Conservation (phyloP, 768 basidiomycete genomes). For the Chalciporus sphaerocephalus region DNA sequence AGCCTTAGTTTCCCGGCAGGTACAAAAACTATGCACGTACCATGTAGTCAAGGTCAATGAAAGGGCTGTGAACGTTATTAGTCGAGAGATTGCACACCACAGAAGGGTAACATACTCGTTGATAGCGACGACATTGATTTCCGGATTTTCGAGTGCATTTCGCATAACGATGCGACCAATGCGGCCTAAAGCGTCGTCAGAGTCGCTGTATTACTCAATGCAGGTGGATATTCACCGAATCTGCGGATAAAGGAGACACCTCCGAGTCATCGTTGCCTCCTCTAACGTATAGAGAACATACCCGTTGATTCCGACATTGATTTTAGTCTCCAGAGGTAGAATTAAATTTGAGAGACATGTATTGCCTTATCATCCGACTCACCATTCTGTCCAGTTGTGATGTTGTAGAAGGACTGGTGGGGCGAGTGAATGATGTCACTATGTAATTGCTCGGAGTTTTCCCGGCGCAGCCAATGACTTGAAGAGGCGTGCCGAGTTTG, state of each 20-base stretch:
- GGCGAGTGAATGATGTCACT: too few relatives aligned
- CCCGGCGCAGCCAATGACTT: too few relatives aligned
- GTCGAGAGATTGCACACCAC: not conserved
- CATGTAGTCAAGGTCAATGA: slow-evolving; percentile 98
- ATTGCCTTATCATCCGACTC: not conserved
- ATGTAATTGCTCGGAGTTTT: too few relatives aligned
- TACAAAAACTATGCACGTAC: slow-evolving; percentile 37
- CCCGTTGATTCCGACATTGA: slow-evolving; percentile 98
- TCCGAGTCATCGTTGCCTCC: slow-evolving; percentile 9
- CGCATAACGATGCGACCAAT: slow-evolving; percentile 98
- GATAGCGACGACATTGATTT: slow-evolving; percentile 84
- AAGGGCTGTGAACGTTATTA: slow-evolving; percentile 56
- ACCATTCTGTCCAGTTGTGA: not conserved
- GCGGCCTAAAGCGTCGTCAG: slow-evolving; percentile 58
- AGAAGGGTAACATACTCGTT: slow-evolving; percentile 68
- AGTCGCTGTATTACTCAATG: not conserved
- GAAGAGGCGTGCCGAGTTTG: too few relatives aligned
- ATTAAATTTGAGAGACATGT: not conserved
- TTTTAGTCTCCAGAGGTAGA: slow-evolving; percentile 24
- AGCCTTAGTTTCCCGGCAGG: slow-evolving; percentile 3
- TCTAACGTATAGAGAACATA: slow-evolving; percentile 36
- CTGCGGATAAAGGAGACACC: slow-evolving; percentile 24
- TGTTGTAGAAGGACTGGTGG: not conserved
- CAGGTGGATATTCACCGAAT: slow-evolving; percentile 53
- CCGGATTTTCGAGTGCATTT: slow-evolving; percentile 76